Evolutionary conservation across 306 rosid genomes (phyloP), one percentile per base, ranked within the genome.

Genomic region (Lathyrus oleraceus): DNA sequence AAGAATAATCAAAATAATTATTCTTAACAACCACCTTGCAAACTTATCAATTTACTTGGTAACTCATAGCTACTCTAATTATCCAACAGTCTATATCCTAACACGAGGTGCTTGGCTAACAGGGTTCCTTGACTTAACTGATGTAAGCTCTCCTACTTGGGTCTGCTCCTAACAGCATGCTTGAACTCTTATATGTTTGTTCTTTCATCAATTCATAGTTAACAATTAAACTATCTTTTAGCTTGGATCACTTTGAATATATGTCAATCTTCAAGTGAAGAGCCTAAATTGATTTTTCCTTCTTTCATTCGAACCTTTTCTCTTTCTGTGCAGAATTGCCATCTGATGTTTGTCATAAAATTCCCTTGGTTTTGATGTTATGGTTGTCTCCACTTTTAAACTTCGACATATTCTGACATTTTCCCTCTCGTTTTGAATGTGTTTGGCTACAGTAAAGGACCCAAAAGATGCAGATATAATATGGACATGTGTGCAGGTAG

Each of bases 401-500:
- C 10, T 53, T 36, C 32, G 28, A 20, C 40, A 81, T 72, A 48
- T 61, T 74, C 19, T 71, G 81, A 71, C 74, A 28, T 49, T 42
- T 42, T 61, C 56, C 44, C 30, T 16, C 54, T 69, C 64, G 40
- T 60, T 74, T 57, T 73, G 59, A 66, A 60, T 57, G 39, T 65
- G 35, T 63, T 65, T 79, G 69, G 78, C 76, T 83, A 23, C 79
- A 93, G 98, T 88, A 57, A 83, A 67, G 65, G 96, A 90, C 71
- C 90, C 90, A 56, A 90, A 87, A 79, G 92, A 85, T 71, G 97
- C 98, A 15, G 94, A 90, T 74, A 88, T 93, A 70, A 83, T 93
- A 82, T 93, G 98, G 98, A 87, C 96, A 20, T 19, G 98, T 69
- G 48, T 69, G 56, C 98, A 90, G 81, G 85, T 93, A 62, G 97